phyloP scores from a whole-genome alignment of 2,329 filamentous ascomycete genomes.

The Colletotrichum kahawae region DNA sequence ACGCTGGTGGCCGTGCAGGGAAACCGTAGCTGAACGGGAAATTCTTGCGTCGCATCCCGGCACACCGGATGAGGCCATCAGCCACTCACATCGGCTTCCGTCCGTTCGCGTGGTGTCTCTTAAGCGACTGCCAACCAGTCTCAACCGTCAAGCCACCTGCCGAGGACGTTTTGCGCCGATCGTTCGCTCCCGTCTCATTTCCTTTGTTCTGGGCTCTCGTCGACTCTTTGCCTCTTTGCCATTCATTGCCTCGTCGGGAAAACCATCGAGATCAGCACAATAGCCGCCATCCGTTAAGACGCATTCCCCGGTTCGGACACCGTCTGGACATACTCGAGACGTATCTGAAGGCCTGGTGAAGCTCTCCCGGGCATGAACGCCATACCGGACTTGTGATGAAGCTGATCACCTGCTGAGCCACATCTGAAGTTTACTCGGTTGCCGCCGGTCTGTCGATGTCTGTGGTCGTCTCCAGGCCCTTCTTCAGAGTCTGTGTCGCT shows the following conservation, averaged over 20 bases:
- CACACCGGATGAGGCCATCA: neutral
- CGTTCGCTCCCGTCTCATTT: constrained; percentile 12
- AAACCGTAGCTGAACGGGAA: neutral
- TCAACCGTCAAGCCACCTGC: neutral
- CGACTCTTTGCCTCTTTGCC: neutral
- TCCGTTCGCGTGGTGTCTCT: neutral
- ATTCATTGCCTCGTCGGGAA: neutral
- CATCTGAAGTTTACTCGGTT: neutral
- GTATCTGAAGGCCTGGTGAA: constrained; percentile 8
- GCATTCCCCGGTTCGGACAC: neutral
- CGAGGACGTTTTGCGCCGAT: neutral
- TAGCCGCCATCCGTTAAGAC: neutral
- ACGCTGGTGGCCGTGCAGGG: neutral
- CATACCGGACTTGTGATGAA: constrained; percentile 14
- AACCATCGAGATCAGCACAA: constrained; percentile 13
- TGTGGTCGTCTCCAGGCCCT: neutral
- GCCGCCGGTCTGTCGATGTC: neutral
- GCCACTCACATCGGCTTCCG: constrained; percentile 5
- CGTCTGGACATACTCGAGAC: constrained; percentile 5
- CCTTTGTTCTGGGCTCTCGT: neutral
- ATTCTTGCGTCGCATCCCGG: constrained; percentile 7
- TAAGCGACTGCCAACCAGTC: neutral
- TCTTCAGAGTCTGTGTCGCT: neutral
- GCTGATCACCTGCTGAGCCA: neutral
- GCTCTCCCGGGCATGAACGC: constrained; percentile 4